Evolutionary conservation across 306 rosid species (phyloP).

Genomic region (Vigna angularis): DNA sequence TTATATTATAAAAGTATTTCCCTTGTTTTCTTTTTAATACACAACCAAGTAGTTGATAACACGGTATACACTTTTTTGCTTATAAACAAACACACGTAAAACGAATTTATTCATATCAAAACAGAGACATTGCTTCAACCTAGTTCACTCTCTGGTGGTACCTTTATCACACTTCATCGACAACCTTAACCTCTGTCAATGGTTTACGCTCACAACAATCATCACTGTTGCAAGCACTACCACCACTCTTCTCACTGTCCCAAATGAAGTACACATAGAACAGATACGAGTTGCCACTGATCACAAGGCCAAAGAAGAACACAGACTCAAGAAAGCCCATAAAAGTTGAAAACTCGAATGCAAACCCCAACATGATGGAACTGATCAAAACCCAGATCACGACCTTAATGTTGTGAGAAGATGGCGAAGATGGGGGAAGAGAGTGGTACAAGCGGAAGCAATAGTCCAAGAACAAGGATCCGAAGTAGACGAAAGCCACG

Average conservation of each 20-base stretch:
- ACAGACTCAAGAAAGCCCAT: not conserved
- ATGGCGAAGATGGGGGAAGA: not conserved
- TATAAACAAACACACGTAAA: not conserved
- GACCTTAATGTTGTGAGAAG: not conserved
- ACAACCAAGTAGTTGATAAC: no score
- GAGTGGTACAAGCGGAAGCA: conserved; percentile 11
- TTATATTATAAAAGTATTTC: no score
- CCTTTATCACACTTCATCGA: not conserved
- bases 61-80: not conserved
- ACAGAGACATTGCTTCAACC: no score
- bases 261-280: conserved; percentile 42
- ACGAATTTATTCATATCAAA: not conserved
- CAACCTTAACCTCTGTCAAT: not conserved
- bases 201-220: not conserved
- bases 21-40: no score
- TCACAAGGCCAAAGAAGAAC: conserved; percentile 10
- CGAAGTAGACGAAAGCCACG: conserved; percentile 11
- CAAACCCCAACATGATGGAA: conserved; percentile 44
- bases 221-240: not conserved
- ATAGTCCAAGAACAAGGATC: conserved; percentile 32
- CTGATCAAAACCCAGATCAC: conserved; percentile 43
- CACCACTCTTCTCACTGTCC: conserved; percentile 6
- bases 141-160: no score
- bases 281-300: conserved; percentile 22
- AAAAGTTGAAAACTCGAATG: conserved; percentile 35